Conservation (phyloP, 2,329 filamentous ascomycete species). For the Aspergillus sp. region DNA sequence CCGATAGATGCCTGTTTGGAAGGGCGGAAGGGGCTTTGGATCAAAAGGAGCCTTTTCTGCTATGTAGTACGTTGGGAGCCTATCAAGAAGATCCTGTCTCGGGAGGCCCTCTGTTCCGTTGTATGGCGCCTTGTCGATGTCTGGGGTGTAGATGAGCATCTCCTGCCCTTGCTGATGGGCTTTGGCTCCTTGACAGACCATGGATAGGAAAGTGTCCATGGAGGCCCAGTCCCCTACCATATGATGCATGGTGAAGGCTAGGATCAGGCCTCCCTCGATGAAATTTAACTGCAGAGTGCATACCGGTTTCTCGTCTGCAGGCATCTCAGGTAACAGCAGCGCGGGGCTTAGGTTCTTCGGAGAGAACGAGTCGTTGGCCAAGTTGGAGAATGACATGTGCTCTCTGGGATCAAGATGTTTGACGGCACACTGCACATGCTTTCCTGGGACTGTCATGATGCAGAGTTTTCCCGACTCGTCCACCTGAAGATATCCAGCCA, state of each 20-base stretch:
- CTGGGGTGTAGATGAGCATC: conserved; percentile 15
- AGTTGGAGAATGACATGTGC: conserved; percentile 10
- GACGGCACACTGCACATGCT: conserved; percentile 7
- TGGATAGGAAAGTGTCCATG: conserved; percentile 18
- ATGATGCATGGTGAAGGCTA: conserved; percentile 19
- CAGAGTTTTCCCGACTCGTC: conserved; percentile 13
- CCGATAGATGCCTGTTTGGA: conserved; percentile 14
- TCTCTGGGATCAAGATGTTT: conserved; percentile 9
- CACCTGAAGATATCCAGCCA: conserved; percentile 17
- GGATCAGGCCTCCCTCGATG: conserved; percentile 18
- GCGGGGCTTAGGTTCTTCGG: conserved; percentile 10
- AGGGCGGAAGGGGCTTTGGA: conserved; percentile 4
- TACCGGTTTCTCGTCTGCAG: conserved; percentile 7
- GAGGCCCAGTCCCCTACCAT: conserved; percentile 23
- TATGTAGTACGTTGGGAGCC: conserved; percentile 13
- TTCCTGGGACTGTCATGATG: conserved; percentile 9
- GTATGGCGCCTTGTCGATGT: conserved; percentile 19
- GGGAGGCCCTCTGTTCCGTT: conserved; percentile 9
- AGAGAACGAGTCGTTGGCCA: conserved; percentile 11
- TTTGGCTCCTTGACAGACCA: conserved; percentile 19
- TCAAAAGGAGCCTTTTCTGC: conserved; percentile 13
- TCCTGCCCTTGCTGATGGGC: conserved; percentile 12
- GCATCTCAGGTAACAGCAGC: conserved; percentile 11
- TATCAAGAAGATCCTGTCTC: conserved; percentile 9
- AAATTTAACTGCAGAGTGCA: conserved; percentile 21